Evolutionary conservation across 768 basidiomycete genomes (phyloP), one percentile per base, ranked within the genome.

Genomic region (Pleurotus djamor): DNA sequence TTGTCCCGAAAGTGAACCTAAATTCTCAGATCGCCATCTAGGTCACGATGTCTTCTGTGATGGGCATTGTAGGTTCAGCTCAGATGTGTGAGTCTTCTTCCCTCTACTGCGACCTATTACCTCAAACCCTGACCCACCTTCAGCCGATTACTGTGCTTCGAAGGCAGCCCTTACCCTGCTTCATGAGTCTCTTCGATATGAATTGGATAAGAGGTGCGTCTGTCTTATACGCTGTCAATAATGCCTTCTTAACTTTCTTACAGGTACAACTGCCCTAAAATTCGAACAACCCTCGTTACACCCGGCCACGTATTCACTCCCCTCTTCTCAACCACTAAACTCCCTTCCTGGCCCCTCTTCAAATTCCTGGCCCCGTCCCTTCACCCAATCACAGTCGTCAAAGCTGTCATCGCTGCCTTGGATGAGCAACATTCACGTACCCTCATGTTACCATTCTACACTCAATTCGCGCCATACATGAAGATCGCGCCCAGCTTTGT

Each of bases 121-220:
- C 16, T 57, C 55, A 14, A 28, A 28, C 21, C 21, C 21, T 28
- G 21, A 33, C 16, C 44, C 49, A 35, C 60, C 38, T 36, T 17
- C 58, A 93, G 92, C 87, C 66, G 94, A 96, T 74, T 98, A 99
- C 70, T 82, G 81, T 70, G 93, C 94, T 7, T 94, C 93, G 28
- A 99, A 99, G 76, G 92, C 94, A 9, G 95, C 96, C n/a, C 68
- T 91, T 17, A 76, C 91, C 13, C 83, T 83, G 35, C 72, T 98
- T 48, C 87, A 96, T 64, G 91, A 95, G 63, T 88, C 91, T 12
- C 79, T 99, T 55, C 83, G 94, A 54, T 91, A 87, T 65, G 96
- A 99, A 70, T 84, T 98, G 14, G 90, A 95, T 69, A 85, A 88
- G 47, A 76, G 80, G 89, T 91, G 71, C 55, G 68, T 61, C 57